Base-by-base conservation (phyloP, 495 filamentous ascomycete species). In the Neurospora intermedia region DNA sequence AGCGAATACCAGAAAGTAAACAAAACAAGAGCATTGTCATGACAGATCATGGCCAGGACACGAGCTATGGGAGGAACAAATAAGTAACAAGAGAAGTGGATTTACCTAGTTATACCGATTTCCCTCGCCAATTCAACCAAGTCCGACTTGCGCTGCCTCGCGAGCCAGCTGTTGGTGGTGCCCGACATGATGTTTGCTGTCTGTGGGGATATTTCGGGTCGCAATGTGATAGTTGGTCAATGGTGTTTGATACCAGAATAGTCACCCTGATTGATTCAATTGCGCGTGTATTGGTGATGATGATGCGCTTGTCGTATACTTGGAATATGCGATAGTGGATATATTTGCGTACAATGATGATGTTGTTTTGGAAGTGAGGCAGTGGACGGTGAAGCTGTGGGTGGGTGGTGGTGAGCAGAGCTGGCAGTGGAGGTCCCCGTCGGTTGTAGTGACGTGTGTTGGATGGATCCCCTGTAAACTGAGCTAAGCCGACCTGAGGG, bases 131-230 rank as follows among this genome's bases (percentile, higher is more conserved):
- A 85, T 75, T 94, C 90, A 45, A 88, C 75, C 69, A 99, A 88
- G 74, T 95, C 93, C 73, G 84, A 84, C 84, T 98, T 98, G 83
- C 91, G 90, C 86, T 96, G 91, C 79, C 89, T 89, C 76, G 90
- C 88, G 77, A 98, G 87, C 90, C 91, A 98, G 76, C 90, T 88
- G 76, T 85, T 85, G 66, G 75, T 40, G 43, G 76, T 79, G 76
- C 81, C 79, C 74, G 82, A 83, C 82, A 84, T 84, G 70, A 84
- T 84, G 70, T 38, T 80, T 76, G 20, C 62, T 40, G 27, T 54
- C 15, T 18, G 46, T 40, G 59, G 69, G 40, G 73, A 43, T 69
- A 76, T 46, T 9, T 20, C 10, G 11, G 31, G 69, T 72, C 71
- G 54, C 48, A 41, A 27, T 40, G 59, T 71, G 43, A 46, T 23